Conservation (phyloP, 2,329 filamentous ascomycete genomes). For the Thermothelomyces thermophilus region DNA sequence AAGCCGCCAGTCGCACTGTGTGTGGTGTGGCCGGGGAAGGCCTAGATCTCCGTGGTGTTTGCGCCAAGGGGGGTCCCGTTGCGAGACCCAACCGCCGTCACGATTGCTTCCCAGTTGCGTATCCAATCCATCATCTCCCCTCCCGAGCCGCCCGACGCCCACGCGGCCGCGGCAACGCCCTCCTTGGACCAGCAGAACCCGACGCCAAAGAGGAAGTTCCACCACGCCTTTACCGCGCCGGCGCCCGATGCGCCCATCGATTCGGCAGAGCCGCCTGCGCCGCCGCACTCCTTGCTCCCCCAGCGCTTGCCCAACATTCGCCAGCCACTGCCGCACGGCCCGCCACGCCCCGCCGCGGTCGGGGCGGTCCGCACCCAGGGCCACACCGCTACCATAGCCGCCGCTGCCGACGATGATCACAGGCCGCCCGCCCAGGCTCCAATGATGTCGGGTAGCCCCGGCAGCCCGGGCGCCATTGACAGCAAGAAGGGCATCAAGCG, state of each 20-base stretch:
- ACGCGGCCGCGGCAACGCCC: slow-evolving; percentile 24
- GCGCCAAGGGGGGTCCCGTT: slow-evolving; percentile 29
- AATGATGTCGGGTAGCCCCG: slow-evolving; percentile 31
- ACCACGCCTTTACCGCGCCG: slow-evolving; percentile 31
- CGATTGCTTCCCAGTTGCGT: slow-evolving; percentile 44
- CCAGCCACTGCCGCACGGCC: slow-evolving; percentile 25
- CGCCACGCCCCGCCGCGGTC: slow-evolving; percentile 19
- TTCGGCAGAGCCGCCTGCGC: slow-evolving; percentile 26
- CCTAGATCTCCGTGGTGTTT: slow-evolving; percentile 13
- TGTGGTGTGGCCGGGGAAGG: slow-evolving; percentile 22
- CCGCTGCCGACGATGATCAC: slow-evolving; percentile 22
- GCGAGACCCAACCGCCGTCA: slow-evolving; percentile 39
- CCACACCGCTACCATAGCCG: slow-evolving; percentile 6
- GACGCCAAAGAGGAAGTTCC: slow-evolving; percentile 33
- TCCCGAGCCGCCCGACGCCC: slow-evolving; percentile 35
- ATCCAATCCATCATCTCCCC: slow-evolving; percentile 48
- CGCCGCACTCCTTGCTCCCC: slow-evolving; percentile 13
- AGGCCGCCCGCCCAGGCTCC: slow-evolving; percentile 20
- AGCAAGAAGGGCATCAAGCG: slow-evolving; percentile 38
- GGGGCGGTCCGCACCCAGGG: slow-evolving; percentile 17
- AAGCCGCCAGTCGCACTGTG: slow-evolving; percentile 22
- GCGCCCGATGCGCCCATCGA: slow-evolving; percentile 27
- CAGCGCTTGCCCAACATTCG: slow-evolving; percentile 20
- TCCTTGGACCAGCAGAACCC: slow-evolving; percentile 23
- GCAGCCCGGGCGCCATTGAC: slow-evolving; percentile 26